Percentiles rank a stretch among this genome's conserved stretches.
These are phyloP conservation scores for Talaromyces sp. DNA, from an alignment of 2,329 filamentous ascomycete genomes.

Conservation along the genomic window DNA sequence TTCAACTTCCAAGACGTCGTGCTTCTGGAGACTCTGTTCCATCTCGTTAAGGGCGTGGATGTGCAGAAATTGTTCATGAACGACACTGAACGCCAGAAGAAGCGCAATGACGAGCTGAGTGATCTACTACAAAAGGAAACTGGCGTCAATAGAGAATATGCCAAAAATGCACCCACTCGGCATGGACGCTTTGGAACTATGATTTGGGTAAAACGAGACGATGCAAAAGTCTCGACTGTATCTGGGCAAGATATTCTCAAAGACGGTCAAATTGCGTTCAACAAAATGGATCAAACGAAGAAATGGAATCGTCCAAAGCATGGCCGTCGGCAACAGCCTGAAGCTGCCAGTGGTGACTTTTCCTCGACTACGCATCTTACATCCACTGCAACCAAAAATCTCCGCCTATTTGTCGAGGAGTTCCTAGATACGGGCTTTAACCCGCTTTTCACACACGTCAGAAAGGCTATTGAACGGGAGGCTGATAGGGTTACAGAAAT, in stretches of 20 bases:
- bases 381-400: constrained; percentile 67
- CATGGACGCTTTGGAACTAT: constrained; percentile 96
- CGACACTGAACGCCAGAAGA: constrained; percentile 65
- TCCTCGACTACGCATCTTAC: constrained; percentile 70
- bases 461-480: constrained; percentile 87
- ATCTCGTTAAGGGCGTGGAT: constrained; percentile 86
- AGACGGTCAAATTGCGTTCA: constrained; percentile 67
- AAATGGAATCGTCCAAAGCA: constrained; percentile 79
- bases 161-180: constrained; percentile 73
- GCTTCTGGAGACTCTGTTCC: constrained; percentile 88
- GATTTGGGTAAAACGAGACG: constrained; percentile 89
- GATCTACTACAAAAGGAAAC: constrained; percentile 76
- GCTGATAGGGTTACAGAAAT: constrained; percentile 73
- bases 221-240: constrained; percentile 78
- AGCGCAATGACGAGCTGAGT: constrained; percentile 70
- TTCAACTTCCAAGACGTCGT: constrained; percentile 85
- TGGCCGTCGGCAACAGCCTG: constrained; percentile 58
- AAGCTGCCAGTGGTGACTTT: constrained; percentile 65
- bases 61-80: constrained; percentile 81
- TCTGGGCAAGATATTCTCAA: constrained; percentile 83
- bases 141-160: constrained; percentile 73
- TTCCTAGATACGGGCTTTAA: constrained; percentile 97
- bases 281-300: constrained; percentile 88
- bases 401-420: constrained; percentile 82
- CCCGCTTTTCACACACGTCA: constrained; percentile 77